Evolutionary conservation across 2,329 filamentous ascomycete species (phyloP).

Genomic region (Arachnomyces sp.): DNA sequence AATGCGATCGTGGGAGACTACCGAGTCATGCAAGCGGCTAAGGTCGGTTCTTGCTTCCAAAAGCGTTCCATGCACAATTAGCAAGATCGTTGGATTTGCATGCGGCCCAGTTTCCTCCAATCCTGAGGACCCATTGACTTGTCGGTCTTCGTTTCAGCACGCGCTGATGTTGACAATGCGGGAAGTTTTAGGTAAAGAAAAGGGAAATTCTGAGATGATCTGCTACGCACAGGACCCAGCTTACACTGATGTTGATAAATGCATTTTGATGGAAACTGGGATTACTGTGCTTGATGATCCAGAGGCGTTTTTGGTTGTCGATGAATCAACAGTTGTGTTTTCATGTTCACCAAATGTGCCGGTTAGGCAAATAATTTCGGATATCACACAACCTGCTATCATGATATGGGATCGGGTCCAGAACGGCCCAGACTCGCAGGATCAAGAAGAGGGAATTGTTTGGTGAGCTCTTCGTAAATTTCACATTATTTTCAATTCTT

Average conservation of each 20-base stretch:
- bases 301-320: conserved; percentile 30
- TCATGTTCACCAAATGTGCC: conserved; percentile 26
- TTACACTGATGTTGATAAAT: conserved; percentile 16
- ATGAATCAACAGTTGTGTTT: conserved; percentile 32
- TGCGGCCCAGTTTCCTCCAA: conserved; percentile 1
- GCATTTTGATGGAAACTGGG: conserved; percentile 13
- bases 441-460: neutral
- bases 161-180: conserved; percentile 18
- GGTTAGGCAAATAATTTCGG: conserved; percentile 33
- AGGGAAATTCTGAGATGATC: conserved; percentile 1
- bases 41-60: neutral
- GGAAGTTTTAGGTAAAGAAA: conserved; percentile 9
- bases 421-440: neutral
- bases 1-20: conserved; percentile 5
- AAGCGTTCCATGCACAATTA: neutral
- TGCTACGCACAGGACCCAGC: conserved; percentile 24
- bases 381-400: conserved; percentile 28
- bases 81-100: conserved; percentile 10
- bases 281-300: conserved; percentile 22
- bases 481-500: neutral
- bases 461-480: no score
- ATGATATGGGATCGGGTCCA: conserved; percentile 21
- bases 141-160: conserved; percentile 15
- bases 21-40: conserved; percentile 4
- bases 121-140: neutral